Conservation (phyloP, 495 filamentous ascomycete species). For the Jackrogersella minutella region DNA sequence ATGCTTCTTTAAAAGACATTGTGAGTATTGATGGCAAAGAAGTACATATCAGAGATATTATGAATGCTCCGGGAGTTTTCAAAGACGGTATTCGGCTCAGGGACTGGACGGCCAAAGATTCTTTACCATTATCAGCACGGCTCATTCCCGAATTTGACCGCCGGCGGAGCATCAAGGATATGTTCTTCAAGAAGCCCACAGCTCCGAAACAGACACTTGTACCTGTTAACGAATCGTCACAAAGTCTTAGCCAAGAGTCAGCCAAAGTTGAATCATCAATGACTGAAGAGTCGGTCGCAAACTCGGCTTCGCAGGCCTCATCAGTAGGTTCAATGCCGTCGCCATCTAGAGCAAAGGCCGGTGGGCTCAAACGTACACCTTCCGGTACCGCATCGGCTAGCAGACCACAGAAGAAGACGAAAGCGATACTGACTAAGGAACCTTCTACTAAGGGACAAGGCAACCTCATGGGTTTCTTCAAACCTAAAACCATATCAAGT, state of each 20-base stretch:
- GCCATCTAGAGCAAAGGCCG: conserved; percentile 31
- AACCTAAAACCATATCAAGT: conserved; percentile 56
- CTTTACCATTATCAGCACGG: conserved; percentile 78
- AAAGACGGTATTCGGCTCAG: conserved; percentile 70
- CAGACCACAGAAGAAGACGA: conserved; percentile 54
- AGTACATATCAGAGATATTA: conserved; percentile 71
- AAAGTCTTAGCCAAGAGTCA: conserved; percentile 1
- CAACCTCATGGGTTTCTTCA: conserved; percentile 85
- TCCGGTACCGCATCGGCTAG: conserved; percentile 35
- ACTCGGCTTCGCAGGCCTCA: conserved; percentile 21
- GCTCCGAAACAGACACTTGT: conserved; percentile 21
- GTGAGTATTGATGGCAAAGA: conserved; percentile 60
- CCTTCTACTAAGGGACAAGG: conserved; percentile 67
- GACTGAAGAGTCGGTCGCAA: not conserved
- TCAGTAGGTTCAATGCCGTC: conserved; percentile 26
- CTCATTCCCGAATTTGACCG: conserved; percentile 88
- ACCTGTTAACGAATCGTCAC: conserved; percentile 27
- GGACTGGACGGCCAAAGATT: conserved; percentile 70
- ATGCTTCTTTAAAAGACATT: conserved; percentile 72
- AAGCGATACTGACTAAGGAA: conserved; percentile 45
- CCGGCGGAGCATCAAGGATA: conserved; percentile 86
- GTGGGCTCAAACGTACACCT: conserved; percentile 46
- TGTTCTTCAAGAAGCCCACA: conserved; percentile 73
- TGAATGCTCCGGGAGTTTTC: conserved; percentile 84
- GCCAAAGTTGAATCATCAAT: not conserved